A percentile compares a stretch with the other conserved stretches of the same genome.
Evolutionary conservation across 2,329 filamentous ascomycete genomes (phyloP).

Genomic region (Diaporthe destruens): DNA sequence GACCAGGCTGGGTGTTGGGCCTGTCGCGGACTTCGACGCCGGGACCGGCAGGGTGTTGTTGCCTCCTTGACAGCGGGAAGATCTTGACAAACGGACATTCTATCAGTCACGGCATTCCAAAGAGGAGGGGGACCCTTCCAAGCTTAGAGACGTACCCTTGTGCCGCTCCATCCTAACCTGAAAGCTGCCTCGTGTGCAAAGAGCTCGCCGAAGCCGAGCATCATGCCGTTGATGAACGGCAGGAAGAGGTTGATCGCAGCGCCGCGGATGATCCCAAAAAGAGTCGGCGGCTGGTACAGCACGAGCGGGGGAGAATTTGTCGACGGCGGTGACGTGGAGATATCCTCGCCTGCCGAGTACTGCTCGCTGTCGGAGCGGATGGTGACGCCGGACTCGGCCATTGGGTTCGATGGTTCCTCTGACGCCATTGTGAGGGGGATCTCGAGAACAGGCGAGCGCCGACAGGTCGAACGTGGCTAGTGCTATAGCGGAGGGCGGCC

Average conservation of each 20-base stretch:
- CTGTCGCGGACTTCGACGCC: conserved; percentile 84
- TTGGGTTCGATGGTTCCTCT: conserved; percentile 63
- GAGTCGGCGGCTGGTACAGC: conserved; percentile 88
- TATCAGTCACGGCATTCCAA: background rate
- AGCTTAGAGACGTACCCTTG: conserved; percentile 76
- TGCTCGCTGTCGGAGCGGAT: conserved; percentile 87
- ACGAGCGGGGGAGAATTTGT: conserved; percentile 78
- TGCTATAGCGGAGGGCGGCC: background rate
- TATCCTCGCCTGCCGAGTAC: conserved; percentile 77
- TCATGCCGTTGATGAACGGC: conserved; percentile 97
- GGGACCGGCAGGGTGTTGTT: conserved; percentile 77
- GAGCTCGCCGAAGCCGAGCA: conserved; percentile 96
- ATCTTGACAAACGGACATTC: conserved; percentile 54
- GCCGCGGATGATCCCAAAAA: conserved; percentile 87
- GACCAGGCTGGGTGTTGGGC: conserved; percentile 67
- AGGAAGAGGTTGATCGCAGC: conserved; percentile 96
- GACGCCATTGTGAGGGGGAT: conserved; percentile 61
- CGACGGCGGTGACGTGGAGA: conserved; percentile 71
- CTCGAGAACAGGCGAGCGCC: background rate
- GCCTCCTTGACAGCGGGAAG: conserved; percentile 71
- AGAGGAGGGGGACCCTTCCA: background rate
- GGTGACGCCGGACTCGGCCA: conserved; percentile 80
- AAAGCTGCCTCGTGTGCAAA: conserved; percentile 97
- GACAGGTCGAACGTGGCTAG: background rate
- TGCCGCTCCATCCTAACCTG: conserved; percentile 90